Evolutionary conservation across 148 eudicot species (phyloP), one percentile per base, ranked within the genome.

Genomic region (Hydrangea macrophylla): DNA sequence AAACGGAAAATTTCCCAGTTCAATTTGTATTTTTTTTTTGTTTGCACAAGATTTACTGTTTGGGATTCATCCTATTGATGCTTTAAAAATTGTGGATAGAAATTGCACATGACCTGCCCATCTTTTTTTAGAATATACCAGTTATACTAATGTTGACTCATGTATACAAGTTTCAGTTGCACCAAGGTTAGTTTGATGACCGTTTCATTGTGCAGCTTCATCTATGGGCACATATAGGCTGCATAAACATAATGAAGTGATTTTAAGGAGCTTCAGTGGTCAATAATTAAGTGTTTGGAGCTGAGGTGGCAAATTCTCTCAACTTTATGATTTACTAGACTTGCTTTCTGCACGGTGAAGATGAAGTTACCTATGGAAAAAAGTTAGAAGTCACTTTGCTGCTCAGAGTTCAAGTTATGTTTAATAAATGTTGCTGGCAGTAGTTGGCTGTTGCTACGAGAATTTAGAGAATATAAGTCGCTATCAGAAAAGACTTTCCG

Each of bases 251-350:
- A 30, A 6, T 3, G 22, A 22, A 30, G 12, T 12, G 22, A 15
- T 20, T 17, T 50, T 25, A 25, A 67, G 70, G 60, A 54, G 60
- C 56, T 24, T 23, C 26, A 35, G 45, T 28, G 32, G 48, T 50
- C 8, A 11, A 2, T 5, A 54, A 51, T 65, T 35, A 25, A 35
- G 11, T 17, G n/a, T 54, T 20, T 35, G 33, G 55, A 54, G 60
- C 32, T 53, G 24, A 11, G 31, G 23, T 36, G 8, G 32, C 33
- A 35, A 17, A 7, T 35, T 17, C 24, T 1, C 55, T 35, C 33
- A 67, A 48, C 20, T 7, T 26, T 36, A 64, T 17, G 65, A 27
- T 12, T 27, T 35, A 7, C 2, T 40, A 31, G 36, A 25, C 39
- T 30, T 64, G 27, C 27, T 15, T 26, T 44, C 27, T 30, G 28